Base-by-base conservation (phyloP, 495 filamentous ascomycete species). In the Cairneyella variabilis region DNA sequence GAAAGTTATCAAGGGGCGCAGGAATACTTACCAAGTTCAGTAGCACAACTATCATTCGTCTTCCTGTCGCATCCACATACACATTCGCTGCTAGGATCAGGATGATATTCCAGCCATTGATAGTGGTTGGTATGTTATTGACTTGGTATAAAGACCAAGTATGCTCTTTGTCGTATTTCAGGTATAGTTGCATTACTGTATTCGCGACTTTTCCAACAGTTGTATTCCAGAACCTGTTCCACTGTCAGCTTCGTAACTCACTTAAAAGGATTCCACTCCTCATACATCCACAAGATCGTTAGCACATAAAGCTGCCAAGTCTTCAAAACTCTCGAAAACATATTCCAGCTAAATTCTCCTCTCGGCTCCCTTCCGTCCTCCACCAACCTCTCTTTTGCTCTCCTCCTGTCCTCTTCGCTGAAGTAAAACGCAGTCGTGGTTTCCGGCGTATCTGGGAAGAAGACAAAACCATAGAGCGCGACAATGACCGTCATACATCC, bases 361-460 rank as follows among this genome's bases (percentile, higher is more conserved):
- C 64, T 60, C 28, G 59, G 55, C 28, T 57, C 60, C 51, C 60
- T 51, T 48, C 62, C 34, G 22, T 57, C 57, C 7, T 66, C 67
- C 20, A 51, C 60, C 1, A 69, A 50, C 27, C 76, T 67, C 2
- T 60, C 34, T 8, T 73, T 61, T 7, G 79, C 79, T 11, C 80
- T 59, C 1, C 57, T 62, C 2, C 66, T 62, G 49, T 83, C 76
- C 3, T 63, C 42, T 0, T 59, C 54, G 11, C 45, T 74, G 3
- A 83, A 64, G 48, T 82, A 83, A 23, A 68, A 68, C 0, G 77
- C 79, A 22, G 56, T 66, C 0, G 81, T 82, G 0, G 73, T 78
- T 0, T 65, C 59, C 0, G 80, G 81, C 8, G 76, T 80, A 62
- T 83, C 80, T 0, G 81, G 80, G 62, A 83, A 83, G 52, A 82